phyloP scores from a whole-genome alignment of 2,329 filamentous ascomycete species.

The Apiospora hydei region DNA sequence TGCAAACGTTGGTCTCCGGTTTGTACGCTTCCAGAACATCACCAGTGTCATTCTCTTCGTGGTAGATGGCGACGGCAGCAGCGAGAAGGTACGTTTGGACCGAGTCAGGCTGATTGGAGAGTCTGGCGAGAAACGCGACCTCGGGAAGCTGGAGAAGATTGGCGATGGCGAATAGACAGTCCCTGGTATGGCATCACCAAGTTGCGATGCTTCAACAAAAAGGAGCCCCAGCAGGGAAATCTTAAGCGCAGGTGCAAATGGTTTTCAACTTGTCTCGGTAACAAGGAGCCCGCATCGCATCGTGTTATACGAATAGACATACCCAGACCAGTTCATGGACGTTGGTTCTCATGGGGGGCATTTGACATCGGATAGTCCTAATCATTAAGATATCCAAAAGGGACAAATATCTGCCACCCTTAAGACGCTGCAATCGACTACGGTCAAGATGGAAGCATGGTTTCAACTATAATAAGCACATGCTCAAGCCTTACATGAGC shows the following conservation, averaged over 20 bases:
- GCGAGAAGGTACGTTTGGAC: constrained; percentile 86
- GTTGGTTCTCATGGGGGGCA: neutral
- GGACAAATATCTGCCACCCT: neutral
- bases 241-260: neutral
- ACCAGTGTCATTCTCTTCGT: constrained; percentile 88
- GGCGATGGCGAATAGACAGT: constrained; percentile 61
- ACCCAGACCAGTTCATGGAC: neutral
- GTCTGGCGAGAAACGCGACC: constrained; percentile 87
- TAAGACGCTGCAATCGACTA: neutral
- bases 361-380: neutral
- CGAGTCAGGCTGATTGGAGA: constrained; percentile 84
- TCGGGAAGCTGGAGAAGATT: constrained; percentile 96
- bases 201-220: neutral
- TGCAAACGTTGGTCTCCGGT: constrained; percentile 76
- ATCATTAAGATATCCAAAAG: neutral
- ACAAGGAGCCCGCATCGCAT: neutral
- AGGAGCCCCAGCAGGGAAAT: neutral
- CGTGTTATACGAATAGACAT: neutral
- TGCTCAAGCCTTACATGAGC: neutral
- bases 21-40: constrained; percentile 97
- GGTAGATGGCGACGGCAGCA: constrained; percentile 81
- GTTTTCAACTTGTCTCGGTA: neutral
- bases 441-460: neutral
- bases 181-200: neutral
- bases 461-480: neutral